Percentiles rank a stretch among this genome's conserved stretches.
These are phyloP conservation scores for Penicillium longicatenatum DNA, from an alignment of 495 filamentous ascomycete species.

Conservation along the genomic window DNA sequence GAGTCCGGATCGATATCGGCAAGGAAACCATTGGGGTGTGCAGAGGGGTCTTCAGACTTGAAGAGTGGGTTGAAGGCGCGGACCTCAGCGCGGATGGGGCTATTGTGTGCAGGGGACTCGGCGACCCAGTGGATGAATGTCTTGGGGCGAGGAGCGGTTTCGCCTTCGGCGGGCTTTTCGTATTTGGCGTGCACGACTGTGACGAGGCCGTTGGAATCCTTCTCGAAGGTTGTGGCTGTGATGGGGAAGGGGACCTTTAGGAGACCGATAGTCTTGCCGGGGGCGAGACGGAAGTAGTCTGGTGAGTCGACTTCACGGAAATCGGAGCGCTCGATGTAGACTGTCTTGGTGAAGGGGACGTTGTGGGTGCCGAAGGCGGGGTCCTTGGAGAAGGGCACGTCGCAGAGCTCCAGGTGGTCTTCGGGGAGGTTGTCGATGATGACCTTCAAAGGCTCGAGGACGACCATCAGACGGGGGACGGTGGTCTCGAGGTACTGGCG, in stretches of 20 bases:
- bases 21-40: constrained; percentile 73
- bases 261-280: constrained; percentile 86
- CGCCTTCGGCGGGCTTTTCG: constrained; percentile 54
- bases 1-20: constrained; percentile 84
- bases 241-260: constrained; percentile 83
- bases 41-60: constrained; percentile 76
- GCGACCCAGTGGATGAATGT: constrained; percentile 84
- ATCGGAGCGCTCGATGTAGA: constrained; percentile 92
- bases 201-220: constrained; percentile 68
- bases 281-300: constrained; percentile 92
- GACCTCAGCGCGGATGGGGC: constrained; percentile 73
- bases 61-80: constrained; percentile 84
- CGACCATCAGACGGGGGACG: constrained; percentile 82
- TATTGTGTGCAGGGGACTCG: constrained; percentile 55
- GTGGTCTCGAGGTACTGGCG: constrained; percentile 80
- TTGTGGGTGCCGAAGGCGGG: constrained; percentile 48
- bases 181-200: constrained; percentile 47
- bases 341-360: constrained; percentile 77
- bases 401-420: constrained; percentile 61
- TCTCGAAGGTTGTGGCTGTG: constrained; percentile 73
- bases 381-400: constrained; percentile 66
- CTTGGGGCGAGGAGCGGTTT: constrained; percentile 71
- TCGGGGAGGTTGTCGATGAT: constrained; percentile 74
- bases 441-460: constrained; percentile 70
- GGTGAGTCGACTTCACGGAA: constrained; percentile 83